These are phyloP conservation scores for Penicillium vulpinum DNA, from an alignment of 2,329 filamentous ascomycete genomes.

Conservation along the genomic window DNA sequence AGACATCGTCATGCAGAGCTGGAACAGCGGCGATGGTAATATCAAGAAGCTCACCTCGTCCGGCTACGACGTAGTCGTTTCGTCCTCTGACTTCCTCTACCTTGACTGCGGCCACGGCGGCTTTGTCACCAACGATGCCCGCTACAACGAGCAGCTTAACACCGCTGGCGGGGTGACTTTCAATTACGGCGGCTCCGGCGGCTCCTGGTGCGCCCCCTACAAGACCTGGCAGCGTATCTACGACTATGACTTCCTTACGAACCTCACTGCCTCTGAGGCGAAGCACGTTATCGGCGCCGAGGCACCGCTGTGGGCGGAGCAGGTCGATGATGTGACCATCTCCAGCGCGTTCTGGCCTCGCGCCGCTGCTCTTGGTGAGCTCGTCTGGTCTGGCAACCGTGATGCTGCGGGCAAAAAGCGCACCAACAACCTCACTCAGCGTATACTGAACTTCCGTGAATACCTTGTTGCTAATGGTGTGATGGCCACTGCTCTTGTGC, in stretches of 20 bases:
- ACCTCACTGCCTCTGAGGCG: slow-evolving; percentile 50
- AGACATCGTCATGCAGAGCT: slow-evolving; percentile 55
- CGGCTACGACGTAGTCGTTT: slow-evolving; percentile 59
- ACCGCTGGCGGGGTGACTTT: slow-evolving; percentile 51
- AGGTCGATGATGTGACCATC: slow-evolving; percentile 55
- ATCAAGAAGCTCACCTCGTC: slow-evolving; percentile 52
- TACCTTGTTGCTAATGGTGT: slow-evolving; percentile 59
- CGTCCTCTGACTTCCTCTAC: slow-evolving; percentile 57
- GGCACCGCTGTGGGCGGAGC: slow-evolving; percentile 56
- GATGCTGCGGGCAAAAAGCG: slow-evolving; percentile 53
- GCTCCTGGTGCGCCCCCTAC: slow-evolving; percentile 61
- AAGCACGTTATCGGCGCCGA: slow-evolving; percentile 54
- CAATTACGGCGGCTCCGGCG: slow-evolving; percentile 57
- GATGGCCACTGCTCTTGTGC: slow-evolving; percentile 52
- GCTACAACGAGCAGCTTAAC: slow-evolving; percentile 57
- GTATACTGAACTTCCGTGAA: slow-evolving; percentile 61
- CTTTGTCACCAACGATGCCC: slow-evolving; percentile 56
- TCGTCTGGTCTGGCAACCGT: slow-evolving; percentile 58
- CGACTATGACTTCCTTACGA: slow-evolving; percentile 57
- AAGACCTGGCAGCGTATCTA: slow-evolving; percentile 64
- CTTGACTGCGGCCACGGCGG: slow-evolving; percentile 59
- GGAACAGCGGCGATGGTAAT: slow-evolving; percentile 56
- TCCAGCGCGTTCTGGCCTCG: slow-evolving; percentile 57
- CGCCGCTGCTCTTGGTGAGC: slow-evolving; percentile 57
- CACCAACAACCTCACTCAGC: slow-evolving; percentile 55